Conservation (phyloP, 805 yeast species). For the Saccharomycopsis guyanensis region DNA sequence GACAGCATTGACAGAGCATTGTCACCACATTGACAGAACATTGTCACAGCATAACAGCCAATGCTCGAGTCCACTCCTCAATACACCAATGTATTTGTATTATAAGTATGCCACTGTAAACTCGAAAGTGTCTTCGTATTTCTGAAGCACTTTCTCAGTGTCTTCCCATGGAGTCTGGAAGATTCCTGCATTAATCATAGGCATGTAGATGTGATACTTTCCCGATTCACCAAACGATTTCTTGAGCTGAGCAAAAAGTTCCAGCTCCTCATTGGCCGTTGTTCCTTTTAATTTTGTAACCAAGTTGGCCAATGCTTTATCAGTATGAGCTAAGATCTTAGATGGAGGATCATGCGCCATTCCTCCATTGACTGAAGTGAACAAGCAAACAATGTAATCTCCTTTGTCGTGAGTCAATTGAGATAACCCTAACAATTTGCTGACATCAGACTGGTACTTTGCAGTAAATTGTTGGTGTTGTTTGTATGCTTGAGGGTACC, state of each 20-base stretch:
- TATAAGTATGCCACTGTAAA: conserved; percentile 34
- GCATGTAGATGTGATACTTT: conserved; percentile 45
- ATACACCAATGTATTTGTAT: no score
- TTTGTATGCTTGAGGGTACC: conserved; percentile 44
- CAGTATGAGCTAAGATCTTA: conserved; percentile 46
- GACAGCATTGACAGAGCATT: no score
- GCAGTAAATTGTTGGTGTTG: conserved; percentile 9
- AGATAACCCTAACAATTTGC: conserved; percentile 46
- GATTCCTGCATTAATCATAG: conserved; percentile 73
- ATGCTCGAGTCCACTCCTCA: no score
- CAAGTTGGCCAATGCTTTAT: conserved; percentile 41
- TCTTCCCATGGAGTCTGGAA: conserved; percentile 73
- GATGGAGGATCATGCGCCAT: conserved; percentile 33
- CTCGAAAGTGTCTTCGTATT: conserved; percentile 25
- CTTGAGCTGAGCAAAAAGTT: background rate
- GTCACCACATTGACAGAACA: no score
- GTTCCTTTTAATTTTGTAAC: conserved; percentile 29
- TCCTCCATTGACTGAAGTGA: conserved; percentile 56
- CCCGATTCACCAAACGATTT: conserved; percentile 9
- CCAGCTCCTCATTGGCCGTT: no score
- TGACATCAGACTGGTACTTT: conserved; percentile 23
- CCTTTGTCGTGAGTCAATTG: conserved; percentile 37
- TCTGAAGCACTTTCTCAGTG: conserved; percentile 47
- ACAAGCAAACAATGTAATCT: conserved; percentile 53
- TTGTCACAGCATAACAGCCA: no score